Conservation (phyloP, 345 rosid species). For the Murraya paniculata region DNA sequence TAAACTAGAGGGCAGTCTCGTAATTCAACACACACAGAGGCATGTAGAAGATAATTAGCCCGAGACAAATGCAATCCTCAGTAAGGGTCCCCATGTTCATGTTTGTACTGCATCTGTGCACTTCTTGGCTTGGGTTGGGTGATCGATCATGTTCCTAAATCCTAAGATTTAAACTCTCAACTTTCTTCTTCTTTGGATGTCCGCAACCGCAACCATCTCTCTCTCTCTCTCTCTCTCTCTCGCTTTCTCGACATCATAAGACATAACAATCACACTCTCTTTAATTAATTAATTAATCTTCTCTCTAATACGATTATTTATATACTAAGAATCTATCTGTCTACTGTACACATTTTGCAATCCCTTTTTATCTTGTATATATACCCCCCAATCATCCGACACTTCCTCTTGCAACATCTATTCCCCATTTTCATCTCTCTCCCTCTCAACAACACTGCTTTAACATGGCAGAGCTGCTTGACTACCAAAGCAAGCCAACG, state of each 20-base stretch:
- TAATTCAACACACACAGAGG: not conserved
- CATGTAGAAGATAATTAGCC: not conserved
- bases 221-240: constrained; percentile 13
- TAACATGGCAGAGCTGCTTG: constrained; percentile 49
- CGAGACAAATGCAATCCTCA: constrained; percentile 28
- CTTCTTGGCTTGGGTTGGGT: constrained; percentile 26
- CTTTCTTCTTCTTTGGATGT: constrained; percentile 52
- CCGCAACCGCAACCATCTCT: constrained; percentile 52
- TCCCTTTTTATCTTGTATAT: constrained; percentile 26
- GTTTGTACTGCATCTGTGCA: not conserved
- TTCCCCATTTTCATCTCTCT: constrained; percentile 7
- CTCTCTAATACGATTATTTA: not conserved
- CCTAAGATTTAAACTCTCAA: constrained; percentile 29
- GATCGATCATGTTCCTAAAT: constrained; percentile 34
- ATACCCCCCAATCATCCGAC: constrained; percentile 45
- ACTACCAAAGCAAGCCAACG: constrained; percentile 37
- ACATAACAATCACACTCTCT: not conserved
- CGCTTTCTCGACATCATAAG: no score
- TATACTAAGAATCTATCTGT: no score
- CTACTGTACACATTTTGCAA: constrained; percentile 21
- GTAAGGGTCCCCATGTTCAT: constrained; percentile 4
- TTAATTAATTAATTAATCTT: not conserved
- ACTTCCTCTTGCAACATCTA: constrained; percentile 15
- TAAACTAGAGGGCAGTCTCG: not conserved
- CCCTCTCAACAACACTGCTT: not conserved